Base-by-base conservation (phyloP, 345 rosid species). In the Dipteronia sinensis region DNA sequence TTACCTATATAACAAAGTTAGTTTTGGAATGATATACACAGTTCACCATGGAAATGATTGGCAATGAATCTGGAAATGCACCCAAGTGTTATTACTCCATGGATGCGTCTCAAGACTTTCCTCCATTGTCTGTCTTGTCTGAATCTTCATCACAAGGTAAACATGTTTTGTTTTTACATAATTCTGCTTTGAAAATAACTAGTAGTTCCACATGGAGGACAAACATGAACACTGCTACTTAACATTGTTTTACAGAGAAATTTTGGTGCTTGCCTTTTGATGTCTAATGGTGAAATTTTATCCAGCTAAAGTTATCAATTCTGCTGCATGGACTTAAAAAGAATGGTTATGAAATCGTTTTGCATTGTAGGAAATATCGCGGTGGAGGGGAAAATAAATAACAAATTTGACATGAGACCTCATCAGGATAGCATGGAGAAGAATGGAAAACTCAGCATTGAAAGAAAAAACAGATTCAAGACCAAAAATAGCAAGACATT, bases 351-450 rank as follows among this genome's bases (percentile, higher is more conserved):
- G 59, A 46, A 67, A 64, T 76, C 46, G 58, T 46, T 55, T 77
- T 83, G 40, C 66, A 20, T 79, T 73, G 69, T 80, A 90, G 97
- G 95, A 73, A 86, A 86, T 80, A 62, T 69, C 53, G 72, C 86
- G 10, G 88, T 85, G 29, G 98, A 93, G 83, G 98, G 98, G 49
- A 95, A 88, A 83, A 88, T 93, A 67, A 78, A 81, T 40, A 83
- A 91, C 83, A 93, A 90, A 72, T 91, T 95, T 80, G 97, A 95
- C 78, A 89, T 93, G 94, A 90, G 89, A 80, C 98, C 91, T 40
- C 90, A 89, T 76, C 78, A 80, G 34, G 94, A 87, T 72, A 90
- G 86, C 82, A 86, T 90, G 0, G 98, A 91, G 80, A 85, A 84
- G 80, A 89, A 95, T 34, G 38, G 6, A 34, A 34, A 34, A 34